These are phyloP conservation scores for Diplosphaera chodatii DNA, from an alignment of 139 green algal species.

Conservation along the genomic window DNA sequence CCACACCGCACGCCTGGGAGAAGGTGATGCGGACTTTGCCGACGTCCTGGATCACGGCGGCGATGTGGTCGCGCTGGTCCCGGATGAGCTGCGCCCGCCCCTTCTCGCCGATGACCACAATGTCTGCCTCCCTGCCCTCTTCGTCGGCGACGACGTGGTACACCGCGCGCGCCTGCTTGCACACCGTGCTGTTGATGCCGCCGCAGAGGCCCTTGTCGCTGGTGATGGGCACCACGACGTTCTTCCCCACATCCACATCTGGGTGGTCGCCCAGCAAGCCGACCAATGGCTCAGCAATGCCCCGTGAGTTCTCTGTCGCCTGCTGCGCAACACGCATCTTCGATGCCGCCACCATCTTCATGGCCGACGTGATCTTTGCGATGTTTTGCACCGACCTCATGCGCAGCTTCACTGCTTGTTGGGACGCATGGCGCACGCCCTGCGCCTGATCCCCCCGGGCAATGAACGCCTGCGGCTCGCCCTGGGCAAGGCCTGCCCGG, in stretches of 20 bases:
- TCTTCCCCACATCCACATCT: constrained; percentile 48
- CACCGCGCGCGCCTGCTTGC: constrained; percentile 71
- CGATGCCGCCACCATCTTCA: constrained; percentile 99
- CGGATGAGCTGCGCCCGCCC: constrained; percentile 77
- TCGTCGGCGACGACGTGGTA: neutral
- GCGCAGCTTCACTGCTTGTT: constrained; percentile 80
- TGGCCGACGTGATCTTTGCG: constrained; percentile 98
- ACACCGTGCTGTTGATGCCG: constrained; percentile 93
- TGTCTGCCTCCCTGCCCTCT: constrained; percentile 24
- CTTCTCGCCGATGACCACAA: constrained; percentile 90
- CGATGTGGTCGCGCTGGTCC: constrained; percentile 36
- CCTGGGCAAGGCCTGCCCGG: neutral
- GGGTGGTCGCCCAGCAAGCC: constrained; percentile 88
- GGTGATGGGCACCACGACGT: constrained; percentile 78
- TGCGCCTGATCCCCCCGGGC: neutral
- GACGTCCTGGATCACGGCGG: constrained; percentile 50
- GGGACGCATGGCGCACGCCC: constrained; percentile 4
- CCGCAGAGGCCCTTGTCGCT: constrained; percentile 95
- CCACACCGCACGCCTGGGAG: constrained; percentile 61
- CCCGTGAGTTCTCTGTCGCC: constrained; percentile 66
- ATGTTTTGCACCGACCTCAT: constrained; percentile 98
- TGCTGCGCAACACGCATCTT: constrained; percentile 90
- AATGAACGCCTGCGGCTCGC: neutral
- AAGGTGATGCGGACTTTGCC: constrained; percentile 72
- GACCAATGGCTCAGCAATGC: constrained; percentile 78